Evolutionary conservation across 208 protist genomes (phyloP), one percentile per base, ranked within the genome.

Genomic region (Plasmodiophora brassicae): DNA sequence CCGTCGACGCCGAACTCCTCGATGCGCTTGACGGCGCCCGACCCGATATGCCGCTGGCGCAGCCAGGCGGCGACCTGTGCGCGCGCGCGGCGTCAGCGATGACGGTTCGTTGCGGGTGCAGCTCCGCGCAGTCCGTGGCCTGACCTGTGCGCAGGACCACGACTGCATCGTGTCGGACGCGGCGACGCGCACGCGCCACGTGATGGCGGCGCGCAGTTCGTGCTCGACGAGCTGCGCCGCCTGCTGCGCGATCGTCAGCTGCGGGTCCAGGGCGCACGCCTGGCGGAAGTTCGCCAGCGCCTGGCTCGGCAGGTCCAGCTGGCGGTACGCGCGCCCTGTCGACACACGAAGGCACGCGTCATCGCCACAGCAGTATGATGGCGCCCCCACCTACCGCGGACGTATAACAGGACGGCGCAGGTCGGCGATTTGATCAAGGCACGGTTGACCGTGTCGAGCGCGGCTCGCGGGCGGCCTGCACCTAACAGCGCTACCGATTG

Each of bases 241-340:
- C n/a, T 78, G 32, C 14, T 8, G 5, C 20, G 65, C 65, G 32
- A 32, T 5, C 20, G 5, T 5, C 10, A 78, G 41, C 5, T 5
- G 10, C 20, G 5, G 14, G 41, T 32, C 5, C 10, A 78, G 32
- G 41, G 10, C n/a, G 20, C 32, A 38, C n/a, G 65, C 65, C 20
- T 78, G 14, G n/a, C 65, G 65, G n/a, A 78, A 78, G 41, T 78
- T 78, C 5, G n/a, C 65, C 5, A 78, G n/a, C n/a, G 65, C 65
- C n/a, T 5, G 32, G 20, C 14, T 78, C 5, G 65, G 65, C 5
- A n/a, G 32, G n/a, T 78, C n/a, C 14, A 78, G 41, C n/a, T 38
- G 65, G 10, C 41, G 32, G 65, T 44, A 32, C 32, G 41, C n/a
- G 10, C 5, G 65, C 20, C 65, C 65, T 78, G n/a, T n/a, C n/a